phyloP scores from a whole-genome alignment of 805 yeast genomes.

The Wickerhamiella sorbophila region DNA sequence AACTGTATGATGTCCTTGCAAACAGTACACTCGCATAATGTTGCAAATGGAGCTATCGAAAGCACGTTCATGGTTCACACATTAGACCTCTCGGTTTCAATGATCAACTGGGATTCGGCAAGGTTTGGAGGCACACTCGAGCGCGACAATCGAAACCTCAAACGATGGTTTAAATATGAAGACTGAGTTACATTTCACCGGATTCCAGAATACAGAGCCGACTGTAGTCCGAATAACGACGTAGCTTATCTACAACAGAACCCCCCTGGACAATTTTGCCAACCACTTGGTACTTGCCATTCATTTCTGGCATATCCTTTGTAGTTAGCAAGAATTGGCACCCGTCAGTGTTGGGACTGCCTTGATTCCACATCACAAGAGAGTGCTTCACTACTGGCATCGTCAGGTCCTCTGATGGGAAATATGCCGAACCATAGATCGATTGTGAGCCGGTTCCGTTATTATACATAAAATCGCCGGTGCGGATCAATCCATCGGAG shows the following conservation, averaged over 20 bases:
- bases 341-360: background rate
- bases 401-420: background rate
- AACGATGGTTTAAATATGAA: too few species aligned
- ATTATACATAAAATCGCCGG: background rate
- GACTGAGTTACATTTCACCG: background rate
- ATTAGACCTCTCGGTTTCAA: constrained; percentile 1
- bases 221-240: background rate
- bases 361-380: background rate
- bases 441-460: background rate
- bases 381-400: background rate
- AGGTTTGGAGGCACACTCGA: background rate
- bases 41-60: background rate
- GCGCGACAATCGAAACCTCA: too few species aligned
- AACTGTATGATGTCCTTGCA: background rate
- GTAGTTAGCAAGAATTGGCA: background rate
- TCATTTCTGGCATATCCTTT: background rate
- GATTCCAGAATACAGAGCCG: background rate
- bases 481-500: background rate
- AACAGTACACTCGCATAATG: background rate
- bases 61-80: constrained; percentile 1
- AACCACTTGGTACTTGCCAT: background rate
- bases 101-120: background rate
- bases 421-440: background rate
- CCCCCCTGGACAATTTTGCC: background rate
- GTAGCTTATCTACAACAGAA: background rate